Percentiles rank a stretch among this genome's conserved stretches.
Conservation (phyloP, 495 filamentous ascomycete species). For the Aspergillus kassunensis region DNA sequence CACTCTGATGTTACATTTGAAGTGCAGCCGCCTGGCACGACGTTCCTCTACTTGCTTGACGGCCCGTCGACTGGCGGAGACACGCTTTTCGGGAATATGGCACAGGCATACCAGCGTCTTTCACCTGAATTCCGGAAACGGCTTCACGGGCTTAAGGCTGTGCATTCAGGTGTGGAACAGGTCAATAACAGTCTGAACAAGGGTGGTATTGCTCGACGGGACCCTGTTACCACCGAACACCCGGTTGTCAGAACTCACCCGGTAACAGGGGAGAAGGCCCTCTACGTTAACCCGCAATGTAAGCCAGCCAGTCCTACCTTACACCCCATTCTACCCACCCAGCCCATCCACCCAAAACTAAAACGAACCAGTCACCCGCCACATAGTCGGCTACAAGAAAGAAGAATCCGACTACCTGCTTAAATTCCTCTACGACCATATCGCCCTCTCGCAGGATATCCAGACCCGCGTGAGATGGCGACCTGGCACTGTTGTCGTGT, state of each 20-base stretch:
- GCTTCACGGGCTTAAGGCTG: slow-evolving; percentile 55
- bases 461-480: slow-evolving; percentile 58
- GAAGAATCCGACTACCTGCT: slow-evolving; percentile 64
- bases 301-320: slow-evolving; percentile 25
- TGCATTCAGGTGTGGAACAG: slow-evolving; percentile 56
- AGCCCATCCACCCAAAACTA: slow-evolving; percentile 12
- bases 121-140: slow-evolving; percentile 54
- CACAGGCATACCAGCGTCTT: slow-evolving; percentile 52
- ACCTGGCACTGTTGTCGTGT: slow-evolving; percentile 56
- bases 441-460: slow-evolving; percentile 54
- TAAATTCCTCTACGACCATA: slow-evolving; percentile 63
- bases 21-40: slow-evolving; percentile 61
- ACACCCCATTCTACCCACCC: too few relatives aligned
- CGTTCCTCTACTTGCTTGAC: slow-evolving; percentile 61
- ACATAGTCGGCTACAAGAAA: slow-evolving; percentile 63
- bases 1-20: slow-evolving; percentile 65
- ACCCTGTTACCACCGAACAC: slow-evolving; percentile 52
- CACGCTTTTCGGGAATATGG: slow-evolving; percentile 58
- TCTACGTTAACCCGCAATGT: slow-evolving; percentile 87
- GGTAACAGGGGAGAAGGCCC: slow-evolving; percentile 66
- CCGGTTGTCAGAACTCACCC: slow-evolving; percentile 62
- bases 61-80: slow-evolving; percentile 60
- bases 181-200: slow-evolving; percentile 44
- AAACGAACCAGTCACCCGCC: slow-evolving; percentile 44
- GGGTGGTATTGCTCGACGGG: slow-evolving; percentile 51